phyloP scores from a whole-genome alignment of 2,329 filamentous ascomycete species.

The Fusarium torulosum region DNA sequence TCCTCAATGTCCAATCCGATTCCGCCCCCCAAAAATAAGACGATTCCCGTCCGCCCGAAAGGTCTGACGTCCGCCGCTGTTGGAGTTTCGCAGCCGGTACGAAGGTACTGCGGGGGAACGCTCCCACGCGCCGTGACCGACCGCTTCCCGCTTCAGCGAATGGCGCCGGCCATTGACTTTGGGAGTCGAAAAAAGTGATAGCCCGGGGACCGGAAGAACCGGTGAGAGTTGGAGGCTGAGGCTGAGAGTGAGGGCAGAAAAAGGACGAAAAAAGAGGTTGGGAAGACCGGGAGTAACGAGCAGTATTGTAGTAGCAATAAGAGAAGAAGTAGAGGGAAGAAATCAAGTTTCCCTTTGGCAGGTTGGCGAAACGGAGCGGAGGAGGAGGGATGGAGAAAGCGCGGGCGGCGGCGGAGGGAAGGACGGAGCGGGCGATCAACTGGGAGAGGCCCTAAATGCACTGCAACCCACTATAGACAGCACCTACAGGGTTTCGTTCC shows the following conservation, averaged over 20 bases:
- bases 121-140: constrained; percentile 70
- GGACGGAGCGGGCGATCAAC: constrained; percentile 27
- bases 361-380: constrained; percentile 39
- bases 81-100: constrained; percentile 51
- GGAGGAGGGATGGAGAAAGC: constrained; percentile 28
- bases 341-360: constrained; percentile 42
- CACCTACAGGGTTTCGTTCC: constrained; percentile 28
- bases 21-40: constrained; percentile 29
- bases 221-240: constrained; percentile 17
- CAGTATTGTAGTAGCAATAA: constrained; percentile 28
- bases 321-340: constrained; percentile 33
- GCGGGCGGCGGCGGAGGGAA: constrained; percentile 30
- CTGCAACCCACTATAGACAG: constrained; percentile 7
- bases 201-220: constrained; percentile 28
- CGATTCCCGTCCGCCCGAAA: constrained; percentile 15
- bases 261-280: constrained; percentile 13
- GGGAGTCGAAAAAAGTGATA: constrained; percentile 32
- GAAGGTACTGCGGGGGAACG: constrained; percentile 69
- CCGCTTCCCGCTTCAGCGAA: constrained; percentile 65
- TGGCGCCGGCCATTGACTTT: constrained; percentile 69
- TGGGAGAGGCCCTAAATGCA: constrained; percentile 14
- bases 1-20: constrained; percentile 21
- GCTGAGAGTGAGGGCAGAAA: constrained; percentile 20
- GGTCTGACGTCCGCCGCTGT: constrained; percentile 37
- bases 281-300: constrained; percentile 15